Percentiles rank a stretch among this genome's conserved stretches.
Evolutionary conservation across 2,329 filamentous ascomycete genomes (phyloP).

Genomic region (Cyphellophora europaea): DNA sequence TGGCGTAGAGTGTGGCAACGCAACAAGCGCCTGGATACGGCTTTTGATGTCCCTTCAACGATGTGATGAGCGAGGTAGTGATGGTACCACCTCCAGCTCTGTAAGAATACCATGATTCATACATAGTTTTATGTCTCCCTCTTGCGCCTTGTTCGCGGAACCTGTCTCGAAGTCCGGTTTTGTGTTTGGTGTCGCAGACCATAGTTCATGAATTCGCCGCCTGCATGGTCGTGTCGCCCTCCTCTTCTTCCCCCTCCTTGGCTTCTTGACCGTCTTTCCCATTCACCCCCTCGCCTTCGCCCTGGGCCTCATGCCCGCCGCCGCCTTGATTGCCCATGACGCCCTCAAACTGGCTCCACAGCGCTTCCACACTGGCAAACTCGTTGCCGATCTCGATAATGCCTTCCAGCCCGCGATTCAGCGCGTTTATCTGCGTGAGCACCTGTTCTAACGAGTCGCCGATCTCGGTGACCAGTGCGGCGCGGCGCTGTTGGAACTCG

Average conservation of each 20-base stretch:
- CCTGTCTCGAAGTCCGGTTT: background rate
- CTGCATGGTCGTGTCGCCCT: background rate
- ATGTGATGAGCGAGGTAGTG: too few relatives aligned
- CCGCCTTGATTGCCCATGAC: constrained; percentile 71
- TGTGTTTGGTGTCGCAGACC: too few relatives aligned
- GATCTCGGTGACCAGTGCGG: constrained; percentile 18
- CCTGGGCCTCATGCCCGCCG: constrained; percentile 19
- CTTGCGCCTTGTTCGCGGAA: background rate
- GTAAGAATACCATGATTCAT: too few relatives aligned
- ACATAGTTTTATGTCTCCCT: too few relatives aligned
- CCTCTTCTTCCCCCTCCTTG: too few relatives aligned
- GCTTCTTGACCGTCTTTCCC: constrained; percentile 2
- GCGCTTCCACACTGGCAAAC: constrained; percentile 89
- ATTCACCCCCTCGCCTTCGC: constrained; percentile 8
- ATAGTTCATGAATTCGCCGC: too few relatives aligned
- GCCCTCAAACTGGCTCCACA: constrained; percentile 95
- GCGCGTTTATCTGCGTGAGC: constrained; percentile 87
- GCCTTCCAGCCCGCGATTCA: constrained; percentile 86
- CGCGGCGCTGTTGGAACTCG: constrained; percentile 23
- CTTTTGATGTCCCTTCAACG: too few relatives aligned
- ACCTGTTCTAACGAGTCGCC: constrained; percentile 66
- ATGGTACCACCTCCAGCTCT: too few relatives aligned
- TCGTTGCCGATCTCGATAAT: constrained; percentile 94
- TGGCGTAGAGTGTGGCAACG: too few relatives aligned
- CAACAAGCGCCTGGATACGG: too few relatives aligned